phyloP scores from a whole-genome alignment of 768 basidiomycete genomes.

The Boletus rubescentipes region DNA sequence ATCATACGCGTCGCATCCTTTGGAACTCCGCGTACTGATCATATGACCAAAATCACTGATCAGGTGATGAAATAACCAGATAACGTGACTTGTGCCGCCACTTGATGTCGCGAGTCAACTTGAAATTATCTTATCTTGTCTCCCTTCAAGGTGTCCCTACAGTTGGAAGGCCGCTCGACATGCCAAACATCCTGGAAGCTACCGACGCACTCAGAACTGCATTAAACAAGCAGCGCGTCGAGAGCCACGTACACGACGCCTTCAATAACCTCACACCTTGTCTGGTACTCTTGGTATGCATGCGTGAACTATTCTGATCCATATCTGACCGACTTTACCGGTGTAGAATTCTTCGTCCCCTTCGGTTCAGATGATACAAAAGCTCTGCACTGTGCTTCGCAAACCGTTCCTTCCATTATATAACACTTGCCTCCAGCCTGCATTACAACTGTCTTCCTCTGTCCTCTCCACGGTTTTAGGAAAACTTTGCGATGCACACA shows the following conservation, averaged over 20 bases:
- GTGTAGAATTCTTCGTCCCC: conserved; percentile 39
- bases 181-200: conserved; percentile 31
- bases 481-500: conserved; percentile 34
- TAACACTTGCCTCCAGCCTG: conserved; percentile 33
- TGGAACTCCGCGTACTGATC: conserved; percentile 27
- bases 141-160: no score
- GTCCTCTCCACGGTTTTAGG: conserved; percentile 42
- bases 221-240: conserved; percentile 29
- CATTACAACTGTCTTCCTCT: conserved; percentile 42
- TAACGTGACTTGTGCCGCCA: conserved; percentile 10
- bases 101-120: no score
- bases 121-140: background rate
- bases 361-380: conserved; percentile 37
- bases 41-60: conserved; percentile 29
- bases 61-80: conserved; percentile 18
- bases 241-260: conserved; percentile 32
- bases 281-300: conserved; percentile 43
- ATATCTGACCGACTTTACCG: background rate
- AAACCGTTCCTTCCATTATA: conserved; percentile 47
- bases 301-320: conserved; percentile 3
- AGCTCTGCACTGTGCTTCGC: conserved; percentile 42
- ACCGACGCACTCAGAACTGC: conserved; percentile 33
- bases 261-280: conserved; percentile 43
- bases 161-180: background rate
- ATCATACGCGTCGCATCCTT: conserved; percentile 16